Evolutionary conservation across 1,284 basidiomycete genomes (phyloP).

Genomic region (Inonotus obliquus): DNA sequence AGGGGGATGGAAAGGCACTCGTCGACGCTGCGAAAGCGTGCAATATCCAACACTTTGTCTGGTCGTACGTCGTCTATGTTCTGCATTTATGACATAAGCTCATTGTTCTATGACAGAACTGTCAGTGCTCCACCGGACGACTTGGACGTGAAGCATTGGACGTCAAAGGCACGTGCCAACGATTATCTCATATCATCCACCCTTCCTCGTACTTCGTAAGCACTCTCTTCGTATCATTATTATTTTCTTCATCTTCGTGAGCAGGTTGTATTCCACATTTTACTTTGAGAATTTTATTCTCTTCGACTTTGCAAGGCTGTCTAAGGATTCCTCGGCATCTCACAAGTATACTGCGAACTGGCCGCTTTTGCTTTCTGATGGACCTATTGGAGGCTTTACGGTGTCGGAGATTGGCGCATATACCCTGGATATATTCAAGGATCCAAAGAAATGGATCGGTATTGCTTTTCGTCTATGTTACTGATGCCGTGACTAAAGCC

Average conservation of each 20-base stretch:
- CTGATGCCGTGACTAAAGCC: no score
- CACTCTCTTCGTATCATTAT: neutral
- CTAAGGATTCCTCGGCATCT: neutral
- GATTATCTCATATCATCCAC: conserved; percentile 23
- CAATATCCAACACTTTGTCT: conserved; percentile 28
- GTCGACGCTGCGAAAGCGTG: conserved; percentile 28
- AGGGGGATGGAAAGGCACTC: conserved; percentile 26
- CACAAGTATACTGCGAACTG: conserved; percentile 3
- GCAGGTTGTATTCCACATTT: conserved; percentile 23
- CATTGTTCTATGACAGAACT: neutral
- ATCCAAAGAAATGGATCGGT: conserved; percentile 20
- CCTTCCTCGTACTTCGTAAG: conserved; percentile 23
- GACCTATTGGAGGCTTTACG: conserved; percentile 9
- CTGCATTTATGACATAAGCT: neutral
- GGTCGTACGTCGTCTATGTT: conserved; percentile 22
- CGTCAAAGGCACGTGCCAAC: conserved; percentile 25
- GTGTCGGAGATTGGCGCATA: conserved; percentile 13
- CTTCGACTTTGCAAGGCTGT: neutral
- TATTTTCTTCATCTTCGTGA: neutral
- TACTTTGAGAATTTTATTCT: conserved; percentile 24
- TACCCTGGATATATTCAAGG: conserved; percentile 17
- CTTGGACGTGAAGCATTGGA: conserved; percentile 22
- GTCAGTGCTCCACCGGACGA: neutral
- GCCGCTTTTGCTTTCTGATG: conserved; percentile 11
- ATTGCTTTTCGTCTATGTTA: neutral